phyloP scores from a whole-genome alignment of 257 asterid genomes.

The Jaltomata sinuosa region DNA sequence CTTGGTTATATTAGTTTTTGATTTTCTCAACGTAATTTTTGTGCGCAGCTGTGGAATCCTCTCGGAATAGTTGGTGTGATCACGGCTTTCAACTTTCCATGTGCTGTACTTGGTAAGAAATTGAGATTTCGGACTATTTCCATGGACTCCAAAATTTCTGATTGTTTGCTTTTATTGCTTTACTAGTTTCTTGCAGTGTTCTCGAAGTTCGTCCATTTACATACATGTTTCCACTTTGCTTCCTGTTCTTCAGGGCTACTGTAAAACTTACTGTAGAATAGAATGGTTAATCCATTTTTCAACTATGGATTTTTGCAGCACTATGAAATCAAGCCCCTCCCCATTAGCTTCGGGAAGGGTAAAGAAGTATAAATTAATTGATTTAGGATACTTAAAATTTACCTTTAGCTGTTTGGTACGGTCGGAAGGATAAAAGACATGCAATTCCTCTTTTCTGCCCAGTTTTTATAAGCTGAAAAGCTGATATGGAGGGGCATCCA shows the following conservation, averaged over 20 bases:
- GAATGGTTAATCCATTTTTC: neutral
- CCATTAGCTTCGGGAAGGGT: neutral
- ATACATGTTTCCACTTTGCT: neutral
- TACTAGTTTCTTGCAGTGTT: neutral
- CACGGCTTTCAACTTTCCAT: slow-evolving; percentile 97
- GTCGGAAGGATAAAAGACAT: neutral
- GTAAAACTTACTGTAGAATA: neutral
- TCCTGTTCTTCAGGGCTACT: neutral
- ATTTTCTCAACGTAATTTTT: slow-evolving; percentile 6
- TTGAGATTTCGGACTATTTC: neutral
- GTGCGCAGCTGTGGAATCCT: slow-evolving; percentile 93
- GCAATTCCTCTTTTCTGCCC: neutral
- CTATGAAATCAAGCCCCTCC: neutral
- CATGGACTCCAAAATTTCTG: neutral
- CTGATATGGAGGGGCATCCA: neutral
- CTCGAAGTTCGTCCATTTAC: neutral
- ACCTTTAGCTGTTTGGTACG: neutral
- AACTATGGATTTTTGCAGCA: neutral
- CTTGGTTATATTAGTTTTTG: neutral
- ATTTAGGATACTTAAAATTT: neutral
- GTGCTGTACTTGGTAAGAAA: slow-evolving; percentile 94
- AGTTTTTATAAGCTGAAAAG: neutral
- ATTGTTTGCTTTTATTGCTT: neutral
- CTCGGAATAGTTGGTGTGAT: slow-evolving; percentile 93
- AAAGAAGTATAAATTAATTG: neutral